Conservation (phyloP, 768 basidiomycete genomes). For the Termitomyces sp. region DNA sequence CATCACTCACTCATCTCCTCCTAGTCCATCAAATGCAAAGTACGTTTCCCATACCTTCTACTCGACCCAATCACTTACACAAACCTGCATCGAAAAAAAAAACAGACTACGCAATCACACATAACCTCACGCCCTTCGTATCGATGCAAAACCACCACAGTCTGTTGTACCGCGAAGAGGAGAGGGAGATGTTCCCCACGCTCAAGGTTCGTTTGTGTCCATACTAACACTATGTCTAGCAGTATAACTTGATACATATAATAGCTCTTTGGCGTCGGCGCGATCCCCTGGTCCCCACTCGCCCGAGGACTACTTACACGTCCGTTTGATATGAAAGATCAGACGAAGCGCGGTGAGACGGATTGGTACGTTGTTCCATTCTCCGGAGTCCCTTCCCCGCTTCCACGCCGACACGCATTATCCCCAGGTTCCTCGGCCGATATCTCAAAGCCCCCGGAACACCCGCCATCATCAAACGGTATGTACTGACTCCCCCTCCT, state of each 20-base stretch:
- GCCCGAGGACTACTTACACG: conserved; percentile 48
- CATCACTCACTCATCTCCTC: neutral
- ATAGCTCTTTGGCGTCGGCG: conserved; percentile 50
- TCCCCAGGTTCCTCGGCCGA: conserved; percentile 16
- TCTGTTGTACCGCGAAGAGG: conserved; percentile 62
- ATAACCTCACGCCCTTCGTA: conserved; percentile 59
- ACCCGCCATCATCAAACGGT: conserved; percentile 37
- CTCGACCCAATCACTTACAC: no score
- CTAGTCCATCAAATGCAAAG: conserved; percentile 56
- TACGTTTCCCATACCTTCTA: conserved; percentile 17
- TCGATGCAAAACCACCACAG: conserved; percentile 70
- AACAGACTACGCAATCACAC: conserved; percentile 52
- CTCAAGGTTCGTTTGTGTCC: conserved; percentile 32
- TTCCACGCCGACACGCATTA: neutral
- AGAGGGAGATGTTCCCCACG: conserved; percentile 60
- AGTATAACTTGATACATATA: neutral
- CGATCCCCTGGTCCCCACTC: conserved; percentile 60
- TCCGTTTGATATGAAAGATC: conserved; percentile 23
- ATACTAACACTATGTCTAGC: no score
- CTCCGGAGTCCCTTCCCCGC: no score
- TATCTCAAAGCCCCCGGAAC: conserved; percentile 23
- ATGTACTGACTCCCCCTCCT: neutral
- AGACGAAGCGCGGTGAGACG: conserved; percentile 35
- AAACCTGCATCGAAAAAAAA: neutral
- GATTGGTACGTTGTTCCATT: conserved; percentile 27